Evolutionary conservation across 176 grass and related monocot species (phyloP).

Genomic region (Puya raimondii): DNA sequence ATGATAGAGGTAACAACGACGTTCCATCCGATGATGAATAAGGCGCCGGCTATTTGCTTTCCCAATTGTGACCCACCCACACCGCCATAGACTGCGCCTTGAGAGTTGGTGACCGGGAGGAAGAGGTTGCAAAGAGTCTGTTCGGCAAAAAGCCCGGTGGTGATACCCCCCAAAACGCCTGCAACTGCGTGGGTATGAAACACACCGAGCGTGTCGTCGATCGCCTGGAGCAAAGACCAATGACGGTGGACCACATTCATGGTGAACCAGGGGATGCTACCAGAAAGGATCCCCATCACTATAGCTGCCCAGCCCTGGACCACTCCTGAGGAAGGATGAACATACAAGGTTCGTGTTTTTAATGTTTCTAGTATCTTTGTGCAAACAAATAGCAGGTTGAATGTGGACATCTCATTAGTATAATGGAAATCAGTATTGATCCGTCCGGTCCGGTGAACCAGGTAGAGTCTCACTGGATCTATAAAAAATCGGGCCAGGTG

Average conservation of each 20-base stretch:
- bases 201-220: conserved; percentile 43
- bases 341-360: neutral
- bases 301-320: conserved; percentile 47
- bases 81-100: conserved; percentile 34
- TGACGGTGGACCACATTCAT: conserved; percentile 48
- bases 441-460: too few species aligned
- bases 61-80: conserved; percentile 28
- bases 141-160: conserved; percentile 33
- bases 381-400: neutral
- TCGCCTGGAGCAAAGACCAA: conserved; percentile 31
- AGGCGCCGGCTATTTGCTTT: conserved; percentile 30
- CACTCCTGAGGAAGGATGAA: conserved; percentile 21
- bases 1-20: conserved; percentile 30
- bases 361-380: neutral
- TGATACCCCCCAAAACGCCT: conserved; percentile 33
- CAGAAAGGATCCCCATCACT: conserved; percentile 38
- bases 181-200: conserved; percentile 53
- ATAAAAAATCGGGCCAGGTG: too few species aligned
- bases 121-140: conserved; percentile 33
- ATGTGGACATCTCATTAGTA: too few species aligned
- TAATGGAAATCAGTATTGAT: too few species aligned
- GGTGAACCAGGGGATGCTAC: conserved; percentile 43
- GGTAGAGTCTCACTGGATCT: too few species aligned
- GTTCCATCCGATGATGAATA: conserved; percentile 38
- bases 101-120: conserved; percentile 31